A percentile compares a stretch with the other conserved stretches of the same genome.
phyloP scores from a whole-genome alignment of 805 yeast genomes.

The Schwanniomyces polymorphus region DNA sequence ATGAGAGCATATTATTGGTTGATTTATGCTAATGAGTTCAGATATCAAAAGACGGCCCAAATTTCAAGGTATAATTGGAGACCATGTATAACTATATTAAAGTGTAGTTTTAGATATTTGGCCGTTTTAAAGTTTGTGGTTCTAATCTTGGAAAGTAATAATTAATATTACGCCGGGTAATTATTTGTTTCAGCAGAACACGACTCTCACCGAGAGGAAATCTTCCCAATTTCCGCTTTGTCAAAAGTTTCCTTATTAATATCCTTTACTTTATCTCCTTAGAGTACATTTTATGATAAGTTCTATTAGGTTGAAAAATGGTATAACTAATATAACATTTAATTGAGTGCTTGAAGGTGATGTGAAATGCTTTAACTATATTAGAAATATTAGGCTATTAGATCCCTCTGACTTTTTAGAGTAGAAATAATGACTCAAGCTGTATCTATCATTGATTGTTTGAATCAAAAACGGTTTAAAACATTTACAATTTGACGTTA shows the following conservation, averaged over 20 bases:
- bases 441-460: no score
- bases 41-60: neutral
- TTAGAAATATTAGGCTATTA: no score
- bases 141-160: neutral
- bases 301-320: neutral
- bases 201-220: neutral
- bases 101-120: no score
- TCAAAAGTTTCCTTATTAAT: neutral
- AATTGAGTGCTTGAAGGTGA: neutral
- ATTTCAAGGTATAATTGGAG: neutral
- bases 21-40: neutral
- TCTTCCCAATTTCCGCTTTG: neutral
- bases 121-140: no score
- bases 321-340: neutral
- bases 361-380: no score
- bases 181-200: neutral
- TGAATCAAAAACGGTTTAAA: no score
- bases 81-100: no score
- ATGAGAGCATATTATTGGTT: conserved; percentile 18
- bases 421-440: no score
- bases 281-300: neutral
- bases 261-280: neutral
- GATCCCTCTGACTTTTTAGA: no score
- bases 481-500: no score
- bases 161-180: neutral